Conservation (phyloP, 306 rosid genomes). For the Castanospermum australe region DNA sequence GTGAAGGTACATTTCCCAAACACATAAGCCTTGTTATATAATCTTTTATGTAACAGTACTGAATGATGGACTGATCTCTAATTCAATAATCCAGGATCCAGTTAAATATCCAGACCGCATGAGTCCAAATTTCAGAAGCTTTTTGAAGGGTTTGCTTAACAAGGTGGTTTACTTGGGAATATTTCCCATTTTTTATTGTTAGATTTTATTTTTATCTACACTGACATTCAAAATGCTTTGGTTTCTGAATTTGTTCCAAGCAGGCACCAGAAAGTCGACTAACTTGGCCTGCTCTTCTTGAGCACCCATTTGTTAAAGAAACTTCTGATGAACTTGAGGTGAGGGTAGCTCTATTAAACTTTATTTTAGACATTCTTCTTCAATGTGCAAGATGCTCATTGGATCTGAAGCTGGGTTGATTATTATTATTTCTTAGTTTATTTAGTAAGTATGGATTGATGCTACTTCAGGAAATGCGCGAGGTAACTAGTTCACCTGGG, state of each 20-base stretch:
- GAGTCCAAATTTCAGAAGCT: slow-evolving; percentile 82
- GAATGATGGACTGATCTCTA: slow-evolving; percentile 27
- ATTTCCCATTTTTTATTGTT: slow-evolving; percentile 6
- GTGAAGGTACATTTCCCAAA: slow-evolving; percentile 68
- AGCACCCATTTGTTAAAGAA: slow-evolving; percentile 94
- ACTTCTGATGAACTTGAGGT: slow-evolving; percentile 50
- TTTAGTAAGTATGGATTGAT: neutral
- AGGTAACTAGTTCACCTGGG: slow-evolving; percentile 41
- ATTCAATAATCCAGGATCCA: slow-evolving; percentile 71
- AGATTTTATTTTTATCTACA: slow-evolving; percentile 23
- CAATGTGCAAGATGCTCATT: slow-evolving; percentile 15
- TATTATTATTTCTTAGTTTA: neutral
- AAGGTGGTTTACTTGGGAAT: slow-evolving; percentile 61
- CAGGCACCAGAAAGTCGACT: slow-evolving; percentile 94
- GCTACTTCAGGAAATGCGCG: slow-evolving; percentile 57
- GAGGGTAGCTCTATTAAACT: slow-evolving; percentile 54
- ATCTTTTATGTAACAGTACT: neutral
- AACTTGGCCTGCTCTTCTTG: slow-evolving; percentile 95
- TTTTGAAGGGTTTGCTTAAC: slow-evolving; percentile 87
- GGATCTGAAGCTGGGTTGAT: neutral
- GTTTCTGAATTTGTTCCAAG: slow-evolving; percentile 22
- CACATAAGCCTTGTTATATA: neutral
- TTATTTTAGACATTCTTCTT: slow-evolving; percentile 2
- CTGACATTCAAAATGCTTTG: slow-evolving; percentile 13
- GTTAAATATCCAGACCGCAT: slow-evolving; percentile 94